Base-by-base conservation (phyloP, 331 rosid species). In the Prunus yedoensis region DNA sequence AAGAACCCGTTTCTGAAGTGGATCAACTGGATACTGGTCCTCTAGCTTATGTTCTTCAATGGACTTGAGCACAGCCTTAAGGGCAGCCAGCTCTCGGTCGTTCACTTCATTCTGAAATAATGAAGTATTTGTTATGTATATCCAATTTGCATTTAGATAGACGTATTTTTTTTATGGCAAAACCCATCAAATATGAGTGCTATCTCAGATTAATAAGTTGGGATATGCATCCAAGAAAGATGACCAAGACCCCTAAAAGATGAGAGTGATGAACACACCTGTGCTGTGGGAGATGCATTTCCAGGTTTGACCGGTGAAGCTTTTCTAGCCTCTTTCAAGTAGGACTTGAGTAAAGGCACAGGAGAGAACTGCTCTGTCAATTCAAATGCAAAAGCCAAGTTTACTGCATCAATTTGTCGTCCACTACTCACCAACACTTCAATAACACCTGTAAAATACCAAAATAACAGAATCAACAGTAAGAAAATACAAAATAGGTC, bases 1-100 rank as follows among this genome's bases (percentile, higher is more conserved):
- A 70, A 83, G 1, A 20, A 94, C 84, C 71, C 90, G 88, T 62
- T 89, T 94, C 70, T 94, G 97, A 62, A 94, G 95, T 10, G 96
- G 90, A 71, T 91, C 96, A 72, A 88, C 76, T 2, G 99, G 88
- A 81, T 87, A 94, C 78, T 80, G 90, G 76, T 88, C 88, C 77
- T 94, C 96, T 23, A 94, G 93, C 83, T 94, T 94, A 74, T 92
- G 97, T 78, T 94, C 99, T 79, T 94, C 99, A 77, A 94, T 81
- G 85, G 93, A 90, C 81, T 89, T 94, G 67, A 89, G 82, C 80
- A 94, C 89, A 35, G 87, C 90, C 84, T 89, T 94, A 1, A 94
- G 96, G 58, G 97, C 97, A 57, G 87, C 70, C 74, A 92, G 88
- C 88, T 92, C 97, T 70, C 97, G 82, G 17, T 94, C 99, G 41